Base-by-base conservation (phyloP, 306 rosid genomes). In the Malus sylvestris region DNA sequence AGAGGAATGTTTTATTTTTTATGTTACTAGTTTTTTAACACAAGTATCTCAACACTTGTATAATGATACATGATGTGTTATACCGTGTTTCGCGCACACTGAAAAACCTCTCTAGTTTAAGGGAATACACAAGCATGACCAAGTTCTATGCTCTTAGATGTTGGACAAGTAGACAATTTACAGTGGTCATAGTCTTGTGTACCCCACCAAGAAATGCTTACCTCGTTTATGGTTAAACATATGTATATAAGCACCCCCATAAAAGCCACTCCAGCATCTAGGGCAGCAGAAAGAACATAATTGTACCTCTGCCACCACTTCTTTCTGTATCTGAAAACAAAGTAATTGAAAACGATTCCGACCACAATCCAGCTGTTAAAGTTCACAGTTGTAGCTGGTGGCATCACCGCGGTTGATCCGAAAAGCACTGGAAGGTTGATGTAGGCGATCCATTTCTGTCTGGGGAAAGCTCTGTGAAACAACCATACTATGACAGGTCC, bases 141-240 rank as follows among this genome's bases (percentile, higher is more conserved):
- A 6, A 20, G 74, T 13, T 29, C 63, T 29, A 71, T 10, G 42
- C 42, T 25, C 9, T 35, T 35, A 10, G 16, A 29, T 2, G 93
- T 89, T 1, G 97, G 95, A 73, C 97, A 91, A 0, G 4, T 42
- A 2, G 90, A 87, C 35, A 91, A 78, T 0, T 51, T 58, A 68
- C 93, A 91, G 14, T 88, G 93, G 40, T 89, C 93, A 6, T 19
- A 2, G 22, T 82, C 86, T 8, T 29, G 59, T 2, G 81, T 16
- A 10, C 91, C 95, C 95, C 95, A 88, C 93, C 95, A 89, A 0
- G 71, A 0, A 19, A 89, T 0, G 59, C 74, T 45, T 49, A 2
- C 78, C 0, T 40, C 74, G 18, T 72, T 63, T 81, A 79, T 58
- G 25, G 76, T 81, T 20, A 38, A 83, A 4, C 67, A 42, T 71